A percentile compares a stretch with the other conserved stretches of the same genome.
Conservation (phyloP, 306 rosid species). For the Acacia melanoxylon region DNA sequence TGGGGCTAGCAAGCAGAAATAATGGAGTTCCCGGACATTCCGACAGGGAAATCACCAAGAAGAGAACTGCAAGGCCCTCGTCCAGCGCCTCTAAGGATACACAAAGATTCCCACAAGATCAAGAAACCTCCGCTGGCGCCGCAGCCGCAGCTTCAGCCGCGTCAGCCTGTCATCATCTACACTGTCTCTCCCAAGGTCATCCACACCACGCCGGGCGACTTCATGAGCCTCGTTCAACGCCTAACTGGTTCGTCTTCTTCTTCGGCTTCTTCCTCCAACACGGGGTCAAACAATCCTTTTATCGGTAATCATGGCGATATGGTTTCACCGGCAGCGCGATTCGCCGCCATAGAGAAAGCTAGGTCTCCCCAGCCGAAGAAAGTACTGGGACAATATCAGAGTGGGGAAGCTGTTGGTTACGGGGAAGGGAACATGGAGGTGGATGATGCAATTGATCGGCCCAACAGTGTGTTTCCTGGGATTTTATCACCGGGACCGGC, state of each 20-base stretch:
- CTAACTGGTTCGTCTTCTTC: constrained; percentile 53
- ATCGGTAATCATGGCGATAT: background rate
- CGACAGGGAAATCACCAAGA: constrained; percentile 41
- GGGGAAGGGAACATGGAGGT: constrained; percentile 18
- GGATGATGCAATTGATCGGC: constrained; percentile 7
- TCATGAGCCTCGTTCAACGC: constrained; percentile 71
- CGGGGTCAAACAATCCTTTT: background rate
- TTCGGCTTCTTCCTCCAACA: background rate
- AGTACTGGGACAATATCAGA: background rate
- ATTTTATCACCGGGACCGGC: constrained; percentile 59
- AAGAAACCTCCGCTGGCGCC: constrained; percentile 52
- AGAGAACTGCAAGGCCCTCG: constrained; percentile 70
- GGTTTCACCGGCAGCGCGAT: constrained; percentile 39
- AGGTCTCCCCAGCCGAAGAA: constrained; percentile 18
- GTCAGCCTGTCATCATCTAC: constrained; percentile 66
- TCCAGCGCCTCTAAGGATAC: constrained; percentile 56
- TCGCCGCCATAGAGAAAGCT: constrained; percentile 40
- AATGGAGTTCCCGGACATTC: constrained; percentile 26
- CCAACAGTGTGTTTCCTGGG: constrained; percentile 35
- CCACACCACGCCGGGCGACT: constrained; percentile 63
- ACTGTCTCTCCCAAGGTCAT: constrained; percentile 65
- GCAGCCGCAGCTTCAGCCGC: constrained; percentile 34
- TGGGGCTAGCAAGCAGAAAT: background rate
- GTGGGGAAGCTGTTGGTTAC: background rate
- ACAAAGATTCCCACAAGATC: constrained; percentile 67